Evolutionary conservation across 768 basidiomycete species (phyloP).

Genomic region (Boletus coccyginus): DNA sequence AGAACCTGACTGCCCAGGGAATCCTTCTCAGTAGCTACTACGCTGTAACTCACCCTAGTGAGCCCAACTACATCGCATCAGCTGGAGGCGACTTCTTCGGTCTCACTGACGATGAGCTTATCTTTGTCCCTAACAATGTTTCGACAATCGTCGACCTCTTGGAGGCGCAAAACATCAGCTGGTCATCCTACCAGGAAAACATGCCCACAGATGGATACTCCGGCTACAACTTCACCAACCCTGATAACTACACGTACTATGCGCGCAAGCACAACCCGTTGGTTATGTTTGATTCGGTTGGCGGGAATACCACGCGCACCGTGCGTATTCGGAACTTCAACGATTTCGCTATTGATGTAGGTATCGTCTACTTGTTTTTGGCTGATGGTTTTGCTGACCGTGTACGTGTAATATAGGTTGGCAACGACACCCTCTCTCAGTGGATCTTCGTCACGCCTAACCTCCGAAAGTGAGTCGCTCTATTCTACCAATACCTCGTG

Average conservation of each 20-base stretch:
- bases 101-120: constrained; percentile 38
- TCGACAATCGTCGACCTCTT: constrained; percentile 60
- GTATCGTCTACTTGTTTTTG: neutral
- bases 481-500: neutral
- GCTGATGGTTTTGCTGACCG: neutral
- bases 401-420: constrained; percentile 10
- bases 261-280: constrained; percentile 57
- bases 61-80: constrained; percentile 55
- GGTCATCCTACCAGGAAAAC: constrained; percentile 62
- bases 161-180: constrained; percentile 54
- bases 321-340: constrained; percentile 57
- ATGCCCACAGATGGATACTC: constrained; percentile 50
- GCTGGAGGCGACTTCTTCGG: constrained; percentile 56
- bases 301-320: constrained; percentile 39
- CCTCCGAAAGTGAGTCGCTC: constrained; percentile 30
- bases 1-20: constrained; percentile 46
- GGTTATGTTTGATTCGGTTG: constrained; percentile 51
- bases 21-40: constrained; percentile 47
- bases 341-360: constrained; percentile 54
- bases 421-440: constrained; percentile 49
- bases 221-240: constrained; percentile 36
- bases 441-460: constrained; percentile 67
- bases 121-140: constrained; percentile 41
- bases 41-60: constrained; percentile 54
- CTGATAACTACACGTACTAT: constrained; percentile 46